Evolutionary conservation across 2,329 filamentous ascomycete genomes (phyloP).

Genomic region (Hypomyces perniciosus): DNA sequence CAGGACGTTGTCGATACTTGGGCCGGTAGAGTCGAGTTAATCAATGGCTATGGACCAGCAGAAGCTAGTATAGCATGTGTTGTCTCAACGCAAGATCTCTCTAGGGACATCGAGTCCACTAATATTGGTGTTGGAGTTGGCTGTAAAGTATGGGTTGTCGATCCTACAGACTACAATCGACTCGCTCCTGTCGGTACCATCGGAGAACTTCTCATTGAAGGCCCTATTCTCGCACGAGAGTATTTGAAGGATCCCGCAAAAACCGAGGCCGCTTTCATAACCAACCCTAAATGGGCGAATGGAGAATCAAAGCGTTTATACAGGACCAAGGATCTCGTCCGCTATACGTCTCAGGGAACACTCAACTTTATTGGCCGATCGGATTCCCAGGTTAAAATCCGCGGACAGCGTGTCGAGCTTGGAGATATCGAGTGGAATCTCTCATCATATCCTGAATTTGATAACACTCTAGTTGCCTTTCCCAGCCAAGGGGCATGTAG

Average conservation of each 20-base stretch:
- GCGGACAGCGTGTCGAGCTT: constrained; percentile 48
- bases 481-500: background rate
- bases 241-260: background rate
- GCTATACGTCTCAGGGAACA: constrained; percentile 25
- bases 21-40: background rate
- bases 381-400: constrained; percentile 50
- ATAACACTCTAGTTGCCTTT: background rate
- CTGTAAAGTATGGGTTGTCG: constrained; percentile 4
- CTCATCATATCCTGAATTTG: background rate
- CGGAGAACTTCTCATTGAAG: constrained; percentile 3
- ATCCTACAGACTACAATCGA: constrained; percentile 4
- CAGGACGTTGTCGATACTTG: background rate
- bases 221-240: background rate
- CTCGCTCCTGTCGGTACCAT: background rate
- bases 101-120: background rate
- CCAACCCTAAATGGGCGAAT: background rate
- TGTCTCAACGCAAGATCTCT: background rate
- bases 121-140: background rate
- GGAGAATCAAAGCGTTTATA: constrained; percentile 4
- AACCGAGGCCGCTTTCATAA: background rate
- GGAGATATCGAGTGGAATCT: constrained; percentile 14
- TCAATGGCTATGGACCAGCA: background rate
- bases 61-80: background rate
- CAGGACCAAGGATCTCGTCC: constrained; percentile 11
- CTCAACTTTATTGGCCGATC: constrained; percentile 43